Conservation (phyloP, 1,284 basidiomycete genomes). For the Ceratobasidium sp. region DNA sequence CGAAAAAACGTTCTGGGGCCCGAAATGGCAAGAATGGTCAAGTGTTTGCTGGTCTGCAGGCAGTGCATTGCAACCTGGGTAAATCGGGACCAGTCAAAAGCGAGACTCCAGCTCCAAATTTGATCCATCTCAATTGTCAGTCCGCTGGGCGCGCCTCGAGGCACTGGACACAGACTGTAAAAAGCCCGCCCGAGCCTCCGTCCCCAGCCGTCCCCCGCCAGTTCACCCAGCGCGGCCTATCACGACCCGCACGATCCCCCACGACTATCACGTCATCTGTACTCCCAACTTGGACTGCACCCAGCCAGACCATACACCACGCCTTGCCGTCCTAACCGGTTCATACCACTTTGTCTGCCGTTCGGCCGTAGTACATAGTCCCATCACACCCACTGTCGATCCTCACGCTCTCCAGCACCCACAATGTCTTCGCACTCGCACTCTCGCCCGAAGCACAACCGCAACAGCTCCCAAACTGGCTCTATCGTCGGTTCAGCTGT, state of each 20-base stretch:
- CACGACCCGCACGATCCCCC: conserved; percentile 25
- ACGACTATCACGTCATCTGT: conserved; percentile 38
- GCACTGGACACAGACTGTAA: conserved; percentile 20
- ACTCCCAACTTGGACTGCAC: conserved; percentile 19
- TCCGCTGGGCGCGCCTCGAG: conserved; percentile 32
- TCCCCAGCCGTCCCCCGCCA: conserved; percentile 31
- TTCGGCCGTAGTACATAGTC: conserved; percentile 26
- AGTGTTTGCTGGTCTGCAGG: conserved; percentile 27
- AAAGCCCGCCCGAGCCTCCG: conserved; percentile 26
- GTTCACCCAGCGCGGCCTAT: conserved; percentile 8
- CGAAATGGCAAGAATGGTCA: conserved; percentile 33
- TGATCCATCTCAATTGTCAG: conserved; percentile 17
- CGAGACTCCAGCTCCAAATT: conserved; percentile 20
- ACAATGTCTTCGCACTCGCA: conserved; percentile 35
- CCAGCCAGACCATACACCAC: conserved; percentile 18
- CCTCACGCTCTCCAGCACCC: conserved; percentile 32
- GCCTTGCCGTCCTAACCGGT: neutral
- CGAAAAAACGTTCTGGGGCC: conserved; percentile 29
- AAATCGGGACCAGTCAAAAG: conserved; percentile 36
- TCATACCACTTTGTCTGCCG: conserved; percentile 19
- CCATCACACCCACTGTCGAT: neutral
- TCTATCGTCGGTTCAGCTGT: conserved; percentile 24
- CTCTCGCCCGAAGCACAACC: conserved; percentile 31
- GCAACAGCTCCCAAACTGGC: conserved; percentile 33
- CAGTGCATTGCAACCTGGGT: conserved; percentile 3